Evolutionary conservation across 2,329 filamentous ascomycete species (phyloP).

Genomic region (Nannizziopsis arthrosporioides): DNA sequence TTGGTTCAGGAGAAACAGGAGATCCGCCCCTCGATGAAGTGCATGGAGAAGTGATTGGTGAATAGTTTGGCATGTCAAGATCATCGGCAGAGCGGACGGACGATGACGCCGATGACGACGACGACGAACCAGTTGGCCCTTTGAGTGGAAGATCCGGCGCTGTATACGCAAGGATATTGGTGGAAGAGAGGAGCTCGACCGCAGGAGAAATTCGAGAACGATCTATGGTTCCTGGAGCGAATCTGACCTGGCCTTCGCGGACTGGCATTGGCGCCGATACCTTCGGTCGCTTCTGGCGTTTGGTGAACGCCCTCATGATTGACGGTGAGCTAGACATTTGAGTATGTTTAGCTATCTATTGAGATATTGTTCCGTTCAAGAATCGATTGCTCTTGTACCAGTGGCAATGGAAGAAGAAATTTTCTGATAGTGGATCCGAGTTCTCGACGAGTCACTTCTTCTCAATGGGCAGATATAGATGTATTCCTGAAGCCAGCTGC

Average conservation of each 20-base stretch:
- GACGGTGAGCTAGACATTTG: constrained; percentile 29
- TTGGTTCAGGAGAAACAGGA: constrained; percentile 42
- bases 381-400: too few relatives aligned
- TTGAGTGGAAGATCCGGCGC: constrained; percentile 60
- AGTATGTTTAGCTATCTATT: not conserved
- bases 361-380: not conserved
- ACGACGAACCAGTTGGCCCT: constrained; percentile 30
- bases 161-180: constrained; percentile 92
- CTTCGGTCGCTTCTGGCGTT: constrained; percentile 37
- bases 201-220: constrained; percentile 63
- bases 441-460: not conserved
- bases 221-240: constrained; percentile 36
- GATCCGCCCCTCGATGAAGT: constrained; percentile 31
- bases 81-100: constrained; percentile 55
- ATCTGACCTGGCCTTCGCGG: constrained; percentile 35
- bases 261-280: constrained; percentile 35
- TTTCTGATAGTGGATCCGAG: not conserved
- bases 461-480: not conserved
- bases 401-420: not conserved
- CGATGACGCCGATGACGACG: constrained; percentile 42
- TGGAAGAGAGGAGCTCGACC: constrained; percentile 78
- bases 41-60: constrained; percentile 38
- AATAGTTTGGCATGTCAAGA: constrained; percentile 25
- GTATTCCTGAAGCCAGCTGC: not conserved
- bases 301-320: constrained; percentile 37